Base-by-base conservation (phyloP, 2,329 filamentous ascomycete genomes). In the Aspergillus proliferans region DNA sequence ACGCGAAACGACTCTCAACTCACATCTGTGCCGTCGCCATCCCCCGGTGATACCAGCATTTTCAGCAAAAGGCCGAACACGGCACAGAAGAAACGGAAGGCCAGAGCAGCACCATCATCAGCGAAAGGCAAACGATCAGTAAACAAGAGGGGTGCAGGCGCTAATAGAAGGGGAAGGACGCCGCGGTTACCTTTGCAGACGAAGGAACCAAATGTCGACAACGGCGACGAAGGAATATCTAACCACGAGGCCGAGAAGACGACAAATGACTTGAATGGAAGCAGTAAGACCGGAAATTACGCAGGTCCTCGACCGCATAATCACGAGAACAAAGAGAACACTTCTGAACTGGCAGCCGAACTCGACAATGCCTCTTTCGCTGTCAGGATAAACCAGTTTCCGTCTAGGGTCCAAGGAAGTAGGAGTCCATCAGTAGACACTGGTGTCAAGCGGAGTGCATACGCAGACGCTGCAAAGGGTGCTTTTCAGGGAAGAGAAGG, bases 11-110 rank as follows among this genome's bases (percentile, higher is more conserved):
- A 44, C 15, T 14, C 36, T 9, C 52, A 52, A 43, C 15, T 48
- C 21, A 54, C 54, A 3, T 54, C 51, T 1, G 45, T 57, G n/a
- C 52, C 53, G 24, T 58, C 58, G 6, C 56, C 58, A 1, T 24
- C 33, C 2, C 39, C 53, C 14, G 46, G 43, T 22, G 47, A 45
- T 3, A 43, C 26, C 3, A 47, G 9, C 14, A 12, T 47, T n/a
- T 48, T 51, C 15, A 33, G 45, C 8, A 38, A 26, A 24, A 43
- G 12, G 8, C 3, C 24, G 2, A 50, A 34, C 7, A 8, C 9
- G 14, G 9, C 10, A 3, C 45, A 26, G 18, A 28, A 47, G 21
- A 41, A 47, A 46, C 46, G 8, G 7, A 42, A 43, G 28, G 8
- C 40, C 14, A 18, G 10, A 34, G 40, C n/a, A 18, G 18, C 10